Evolutionary conservation across 2,329 filamentous ascomycete genomes (phyloP), one percentile per base, ranked within the genome.

Genomic region (Canariomyces notabilis): DNA sequence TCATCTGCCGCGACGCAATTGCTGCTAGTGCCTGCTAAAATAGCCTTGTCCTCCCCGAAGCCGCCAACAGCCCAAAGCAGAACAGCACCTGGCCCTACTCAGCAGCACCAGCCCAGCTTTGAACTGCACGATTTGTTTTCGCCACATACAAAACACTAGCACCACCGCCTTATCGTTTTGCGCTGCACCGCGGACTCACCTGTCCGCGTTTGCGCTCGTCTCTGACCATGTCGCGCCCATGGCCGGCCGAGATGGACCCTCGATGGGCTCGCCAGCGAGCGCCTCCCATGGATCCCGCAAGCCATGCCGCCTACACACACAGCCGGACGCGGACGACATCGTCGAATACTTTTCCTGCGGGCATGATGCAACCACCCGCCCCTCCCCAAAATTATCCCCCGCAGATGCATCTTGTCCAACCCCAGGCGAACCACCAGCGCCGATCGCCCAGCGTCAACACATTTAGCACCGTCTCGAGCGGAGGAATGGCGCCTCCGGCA

Each of bases 381-480:
- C 48, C 41, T 23, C 56, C 46, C 45, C 58, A 52, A 35, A 52
- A 39, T 52, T 59, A 57, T 59, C 59, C 20, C 57, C 61, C 58
- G 49, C 57, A 60, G 41, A 57, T 59, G 55, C 57, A 63, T 33
- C 55, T 64, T 29, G 52, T 48, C 36, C 61, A 66, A 37, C 60
- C 61, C 19, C 66, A 61, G 7, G 50, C 51, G 12, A 63, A 63
- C 46, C 70, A 76, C 57, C 70, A 67, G 42, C 75, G 77, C 52
- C 75, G 77, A 56, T 75, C 83, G 64, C 70, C 88, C 65, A 68
- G 84, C 66, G 67, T 89, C 66, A 73, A 87, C 70, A 80, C 77
- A 18, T 79, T 81, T 61, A 85, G 80, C 61, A 89, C 85, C 46
- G 77, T 82, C 40, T 82, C 77, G 15, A 80, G 76, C 37, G 68